Conservation (phyloP, 345 rosid species). For the Clarkia xantiana region DNA sequence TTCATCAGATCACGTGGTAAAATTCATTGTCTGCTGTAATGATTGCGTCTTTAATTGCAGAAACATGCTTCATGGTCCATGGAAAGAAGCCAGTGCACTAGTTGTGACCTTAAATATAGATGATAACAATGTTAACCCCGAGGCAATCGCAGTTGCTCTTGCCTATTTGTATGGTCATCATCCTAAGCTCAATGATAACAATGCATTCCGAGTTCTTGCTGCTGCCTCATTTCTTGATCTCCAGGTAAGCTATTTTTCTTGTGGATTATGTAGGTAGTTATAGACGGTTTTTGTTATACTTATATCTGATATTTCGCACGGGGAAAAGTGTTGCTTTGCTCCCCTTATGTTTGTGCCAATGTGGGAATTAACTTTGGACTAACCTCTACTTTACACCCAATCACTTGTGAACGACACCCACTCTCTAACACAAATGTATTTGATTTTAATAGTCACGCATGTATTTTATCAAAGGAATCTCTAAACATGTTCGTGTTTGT, state of each 20-base stretch:
- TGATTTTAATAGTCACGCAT: too few relatives aligned
- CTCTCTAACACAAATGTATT: too few relatives aligned
- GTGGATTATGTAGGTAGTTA: neutral
- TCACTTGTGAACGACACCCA: too few relatives aligned
- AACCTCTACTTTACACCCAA: too few relatives aligned
- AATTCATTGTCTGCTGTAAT: constrained; percentile 2
- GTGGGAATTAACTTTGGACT: too few relatives aligned
- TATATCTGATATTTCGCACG: too few relatives aligned
- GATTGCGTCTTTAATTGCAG: constrained; percentile 16
- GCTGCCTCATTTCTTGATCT: constrained; percentile 98
- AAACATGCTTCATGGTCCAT: constrained; percentile 91
- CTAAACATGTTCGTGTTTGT: too few relatives aligned
- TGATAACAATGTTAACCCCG: constrained; percentile 80
- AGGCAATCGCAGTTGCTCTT: constrained; percentile 70
- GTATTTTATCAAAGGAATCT: too few relatives aligned
- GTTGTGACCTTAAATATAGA: constrained; percentile 61
- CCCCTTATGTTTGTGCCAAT: neutral
- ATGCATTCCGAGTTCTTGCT: constrained; percentile 87
- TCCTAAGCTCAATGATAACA: constrained; percentile 75
- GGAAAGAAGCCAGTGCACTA: constrained; percentile 90
- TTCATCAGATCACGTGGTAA: neutral
- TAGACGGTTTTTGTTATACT: too few relatives aligned
- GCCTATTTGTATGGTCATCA: constrained; percentile 82
- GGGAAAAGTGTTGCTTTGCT: neutral
- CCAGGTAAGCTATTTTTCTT: constrained; percentile 35